Evolutionary conservation across 345 rosid genomes (phyloP), one percentile per base, ranked within the genome.

Genomic region (Arabidopsis arenosa): DNA sequence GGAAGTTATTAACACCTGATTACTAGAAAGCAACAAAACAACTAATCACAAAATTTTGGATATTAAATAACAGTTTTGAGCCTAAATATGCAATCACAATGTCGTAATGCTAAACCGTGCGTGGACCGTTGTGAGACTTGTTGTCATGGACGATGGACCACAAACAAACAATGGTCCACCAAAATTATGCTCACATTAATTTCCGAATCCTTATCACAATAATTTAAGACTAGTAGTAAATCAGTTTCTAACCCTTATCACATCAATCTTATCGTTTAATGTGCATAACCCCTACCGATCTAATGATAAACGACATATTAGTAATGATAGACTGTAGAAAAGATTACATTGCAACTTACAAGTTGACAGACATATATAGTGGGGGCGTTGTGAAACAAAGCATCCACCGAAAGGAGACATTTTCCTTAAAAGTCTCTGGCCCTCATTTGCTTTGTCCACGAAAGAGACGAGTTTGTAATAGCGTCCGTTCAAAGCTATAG

Each of bases 131-230:
- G n/a, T 68, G 74, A 23, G 26, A n/a, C 23, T 61, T 4, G 33
- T 43, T 61, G 63, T 61, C 64, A 53, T 76, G 79, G 75, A 76
- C 75, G 57, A 53, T 76, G 79, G 75, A 76, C 75, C 63, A 75
- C 74, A 68, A 1, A 23, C 17, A 51, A 30, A 23, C 17, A 51
- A 30, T 67, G 74, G 74, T 68, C 68, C 79, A 60, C 33, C 48
- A 30, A 40, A 48, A 60, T 68, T 60, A 44, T 52, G 43, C 68
- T 32, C 37, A 41, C 62, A 30, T 70, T 21, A 12, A 36, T 57
- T 10, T 47, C 44, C 52, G 26, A 66, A 66, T 44, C 58, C 73
- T 66, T 75, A 74, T 56, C 78, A 56, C 51, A 35, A 63, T 41
- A 14, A 14, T 23, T 26, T 39, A 28, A 28, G 0, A 23, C 26